Evolutionary conservation across 352 stramenopile genomes (phyloP).

Genomic region (Phytophthora pisi): DNA sequence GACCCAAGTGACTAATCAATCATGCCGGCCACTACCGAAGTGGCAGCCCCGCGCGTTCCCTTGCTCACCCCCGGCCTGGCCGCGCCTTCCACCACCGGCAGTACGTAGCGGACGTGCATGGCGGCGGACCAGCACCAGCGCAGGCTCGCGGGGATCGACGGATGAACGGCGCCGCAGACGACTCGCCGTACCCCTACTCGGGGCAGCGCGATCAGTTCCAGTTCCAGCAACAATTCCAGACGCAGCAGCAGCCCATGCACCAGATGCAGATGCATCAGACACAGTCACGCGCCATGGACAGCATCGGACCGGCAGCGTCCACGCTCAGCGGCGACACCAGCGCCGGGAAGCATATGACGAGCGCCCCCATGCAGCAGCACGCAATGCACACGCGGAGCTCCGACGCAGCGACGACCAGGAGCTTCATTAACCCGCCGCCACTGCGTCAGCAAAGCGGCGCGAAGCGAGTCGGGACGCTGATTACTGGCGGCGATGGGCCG

Average conservation of each 20-base stretch:
- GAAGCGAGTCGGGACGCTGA: slow-evolving; percentile 7
- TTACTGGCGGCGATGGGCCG: slow-evolving; percentile 20
- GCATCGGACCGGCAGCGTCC: slow-evolving; percentile 22
- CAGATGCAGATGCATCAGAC: slow-evolving; percentile 12
- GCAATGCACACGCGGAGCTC: slow-evolving; percentile 11
- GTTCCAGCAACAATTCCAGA: slow-evolving; percentile 38
- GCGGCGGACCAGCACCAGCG: slow-evolving; percentile 23
- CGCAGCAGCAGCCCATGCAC: slow-evolving; percentile 17
- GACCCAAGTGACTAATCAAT: too few relatives aligned
- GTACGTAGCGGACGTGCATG: slow-evolving; percentile 13
- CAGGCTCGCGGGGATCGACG: slow-evolving; percentile 4
- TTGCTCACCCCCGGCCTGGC: background rate
- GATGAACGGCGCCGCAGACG: slow-evolving; percentile 16
- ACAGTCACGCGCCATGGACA: slow-evolving; percentile 7
- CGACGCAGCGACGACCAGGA: background rate
- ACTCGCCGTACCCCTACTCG: slow-evolving; percentile 16
- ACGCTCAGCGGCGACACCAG: slow-evolving; percentile 8
- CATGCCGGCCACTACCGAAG: slow-evolving; percentile 3
- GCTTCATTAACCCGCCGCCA: background rate
- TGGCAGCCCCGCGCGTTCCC: background rate
- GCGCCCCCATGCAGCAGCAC: slow-evolving; percentile 5
- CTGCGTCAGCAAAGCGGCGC: background rate
- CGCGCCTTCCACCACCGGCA: background rate
- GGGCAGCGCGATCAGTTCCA: slow-evolving; percentile 30
- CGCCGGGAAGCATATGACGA: slow-evolving; percentile 14